Conservation (phyloP, 352 stramenopile genomes). For the Phytophthora pisi region DNA sequence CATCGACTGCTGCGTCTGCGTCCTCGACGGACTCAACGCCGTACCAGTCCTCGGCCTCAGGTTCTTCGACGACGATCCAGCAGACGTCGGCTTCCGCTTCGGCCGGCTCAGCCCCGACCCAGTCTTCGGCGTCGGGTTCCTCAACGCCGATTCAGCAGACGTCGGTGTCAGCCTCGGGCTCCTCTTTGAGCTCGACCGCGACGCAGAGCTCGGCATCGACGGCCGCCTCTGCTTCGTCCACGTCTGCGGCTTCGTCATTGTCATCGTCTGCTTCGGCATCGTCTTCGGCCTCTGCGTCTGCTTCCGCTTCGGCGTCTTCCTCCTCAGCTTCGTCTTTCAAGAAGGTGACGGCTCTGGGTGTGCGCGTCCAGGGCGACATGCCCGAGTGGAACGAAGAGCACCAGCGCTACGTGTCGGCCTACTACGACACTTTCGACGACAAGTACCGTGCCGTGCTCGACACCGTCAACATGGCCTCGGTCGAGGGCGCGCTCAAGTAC, state of each 20-base stretch:
- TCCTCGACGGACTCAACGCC: slow-evolving; percentile 5
- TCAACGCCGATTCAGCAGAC: neutral
- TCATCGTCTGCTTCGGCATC: slow-evolving; percentile 1
- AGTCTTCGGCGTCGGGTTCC: neutral
- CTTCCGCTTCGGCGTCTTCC: neutral
- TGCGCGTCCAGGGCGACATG: slow-evolving; percentile 56
- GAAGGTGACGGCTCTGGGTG: slow-evolving; percentile 51
- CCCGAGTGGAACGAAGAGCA: slow-evolving; percentile 43
- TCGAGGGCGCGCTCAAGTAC: slow-evolving; percentile 72
- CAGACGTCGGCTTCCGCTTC: slow-evolving; percentile 9
- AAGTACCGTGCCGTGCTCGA: slow-evolving; percentile 52
- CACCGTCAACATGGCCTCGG: slow-evolving; percentile 60
- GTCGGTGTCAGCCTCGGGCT: slow-evolving; percentile 4
- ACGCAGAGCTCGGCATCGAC: slow-evolving; percentile 1
- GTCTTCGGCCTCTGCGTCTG: neutral
- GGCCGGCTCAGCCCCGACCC: neutral
- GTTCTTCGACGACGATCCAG: neutral
- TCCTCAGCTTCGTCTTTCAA: slow-evolving; percentile 35
- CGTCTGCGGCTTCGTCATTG: neutral
- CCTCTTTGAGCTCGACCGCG: neutral
- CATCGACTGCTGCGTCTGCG: slow-evolving; percentile 1
- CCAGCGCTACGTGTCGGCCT: slow-evolving; percentile 42
- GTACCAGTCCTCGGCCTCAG: neutral
- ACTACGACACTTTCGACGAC: slow-evolving; percentile 48
- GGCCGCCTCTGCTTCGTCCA: slow-evolving; percentile 11